These are phyloP conservation scores for Lodderomyces parapsilosis DNA, from an alignment of 1,139 yeast species.

Conservation along the genomic window DNA sequence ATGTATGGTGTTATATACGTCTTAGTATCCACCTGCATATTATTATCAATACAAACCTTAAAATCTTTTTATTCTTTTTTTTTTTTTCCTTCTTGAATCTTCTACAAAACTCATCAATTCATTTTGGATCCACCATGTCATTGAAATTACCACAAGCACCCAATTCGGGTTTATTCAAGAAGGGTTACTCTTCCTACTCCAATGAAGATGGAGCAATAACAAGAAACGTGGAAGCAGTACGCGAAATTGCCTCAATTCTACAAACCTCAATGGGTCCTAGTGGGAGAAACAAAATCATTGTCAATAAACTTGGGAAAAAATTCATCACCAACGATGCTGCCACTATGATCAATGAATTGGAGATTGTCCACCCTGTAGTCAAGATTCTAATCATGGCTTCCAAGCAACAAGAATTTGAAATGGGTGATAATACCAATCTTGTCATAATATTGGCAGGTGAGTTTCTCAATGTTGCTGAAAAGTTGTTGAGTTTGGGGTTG, in stretches of 20 bases:
- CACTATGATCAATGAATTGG: conserved; percentile 89
- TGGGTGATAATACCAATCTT: conserved; percentile 51
- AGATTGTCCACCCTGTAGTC: conserved; percentile 96
- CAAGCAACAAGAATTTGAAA: conserved; percentile 91
- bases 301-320: conserved; percentile 75
- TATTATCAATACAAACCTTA: too few species aligned
- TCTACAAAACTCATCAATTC: conserved; percentile 2
- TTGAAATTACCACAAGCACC: conserved; percentile 92
- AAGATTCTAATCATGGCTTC: conserved; percentile 95
- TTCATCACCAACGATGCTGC: conserved; percentile 96
- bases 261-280: conserved; percentile 96
- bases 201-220: conserved; percentile 93
- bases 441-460: conserved; percentile 81
- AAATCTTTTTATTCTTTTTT: too few species aligned
- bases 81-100: conserved; percentile 1
- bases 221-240: conserved; percentile 89
- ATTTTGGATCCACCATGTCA: conserved; percentile 64
- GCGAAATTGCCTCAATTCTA: conserved; percentile 89
- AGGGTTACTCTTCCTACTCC: conserved; percentile 88
- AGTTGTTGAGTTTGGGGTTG: conserved; percentile 78
- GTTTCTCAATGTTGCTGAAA: conserved; percentile 78
- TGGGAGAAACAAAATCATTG: conserved; percentile 94
- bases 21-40: conserved; percentile 2
- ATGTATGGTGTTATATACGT: too few species aligned
- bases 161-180: conserved; percentile 89